Base-by-base conservation (phyloP, 2,329 filamentous ascomycete species). In the Penicillium paneum region DNA sequence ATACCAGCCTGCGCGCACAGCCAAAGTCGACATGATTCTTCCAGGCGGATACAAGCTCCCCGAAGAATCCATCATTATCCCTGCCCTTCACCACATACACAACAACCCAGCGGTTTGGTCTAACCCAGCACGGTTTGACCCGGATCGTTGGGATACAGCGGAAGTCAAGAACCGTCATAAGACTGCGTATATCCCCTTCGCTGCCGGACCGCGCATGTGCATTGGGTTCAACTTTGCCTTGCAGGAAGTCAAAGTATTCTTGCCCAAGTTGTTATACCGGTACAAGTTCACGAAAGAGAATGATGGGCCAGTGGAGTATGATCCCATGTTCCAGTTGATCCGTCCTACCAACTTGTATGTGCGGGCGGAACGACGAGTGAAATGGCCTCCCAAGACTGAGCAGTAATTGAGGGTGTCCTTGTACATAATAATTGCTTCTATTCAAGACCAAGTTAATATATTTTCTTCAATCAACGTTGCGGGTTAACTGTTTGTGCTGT, bases 161-260 rank as follows among this genome's bases (percentile, higher is more conserved):
- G 56, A 74, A n/a, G 81, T 83, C 50, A 82, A 81, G 72, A 77
- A 76, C 58, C 66, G 77, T 1, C 81, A 79, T 36, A 76, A 76
- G 29, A 77, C 75, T 1, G 71, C 79, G 0, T 87, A 86, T 60
- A 73, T 82, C 4, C 84, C 84, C 0, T 87, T 87, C 57, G 83
- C 79, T 0, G 71, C 78, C 0, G 84, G 85, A 0, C 79, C 75
- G 0, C 73, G 84, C 1, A 79, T 78, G 71, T 87, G 84, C 57
- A 82, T 87, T 52, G 84, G 83, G 0, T 86, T 85, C 76, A 86
- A 85, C 68, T 85, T 86, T 66, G 84, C 83, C 0, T 71, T 86
- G 7, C 77, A 80, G 55, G 83, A 87, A 67, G 75, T 85, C 55
- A 85, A 85, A 72, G 74, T 84, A 7, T 67, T 72, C 35, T 46